These are phyloP conservation scores for Claviceps lovelessii DNA, from an alignment of 2,329 filamentous ascomycete genomes.

Conservation along the genomic window DNA sequence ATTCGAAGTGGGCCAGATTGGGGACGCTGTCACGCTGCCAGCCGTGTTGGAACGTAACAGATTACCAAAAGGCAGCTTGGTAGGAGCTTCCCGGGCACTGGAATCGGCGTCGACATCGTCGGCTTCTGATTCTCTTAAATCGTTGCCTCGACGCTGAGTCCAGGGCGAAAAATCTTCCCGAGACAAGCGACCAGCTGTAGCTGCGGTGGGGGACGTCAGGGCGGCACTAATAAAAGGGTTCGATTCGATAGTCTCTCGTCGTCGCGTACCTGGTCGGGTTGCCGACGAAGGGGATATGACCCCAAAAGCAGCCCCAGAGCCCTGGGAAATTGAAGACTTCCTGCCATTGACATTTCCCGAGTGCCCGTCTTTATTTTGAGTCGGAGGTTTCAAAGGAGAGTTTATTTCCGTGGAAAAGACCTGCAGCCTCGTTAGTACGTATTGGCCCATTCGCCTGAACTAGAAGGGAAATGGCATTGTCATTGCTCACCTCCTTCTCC, in stretches of 20 bases:
- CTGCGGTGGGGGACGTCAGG: conserved; percentile 46
- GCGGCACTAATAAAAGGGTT: conserved; percentile 41
- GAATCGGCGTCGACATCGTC: conserved; percentile 31
- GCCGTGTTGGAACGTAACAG: conserved; percentile 41
- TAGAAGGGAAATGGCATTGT: background rate
- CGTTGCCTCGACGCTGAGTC: conserved; percentile 39
- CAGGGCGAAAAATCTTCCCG: conserved; percentile 49
- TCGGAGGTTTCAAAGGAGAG: conserved; percentile 76
- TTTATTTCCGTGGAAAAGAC: conserved; percentile 79
- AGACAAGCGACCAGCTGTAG: conserved; percentile 39
- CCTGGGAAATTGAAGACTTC: conserved; percentile 71
- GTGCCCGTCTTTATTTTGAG: conserved; percentile 54
- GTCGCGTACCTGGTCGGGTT: conserved; percentile 59
- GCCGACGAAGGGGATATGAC: conserved; percentile 58
- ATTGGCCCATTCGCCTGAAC: background rate
- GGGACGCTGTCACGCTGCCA: conserved; percentile 30
- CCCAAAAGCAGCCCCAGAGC: conserved; percentile 48
- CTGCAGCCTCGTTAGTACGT: conserved; percentile 26
- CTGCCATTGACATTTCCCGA: conserved; percentile 50
- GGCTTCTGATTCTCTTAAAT: conserved; percentile 41
- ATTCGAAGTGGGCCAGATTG: conserved; percentile 32
- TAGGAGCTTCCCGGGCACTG: conserved; percentile 17
- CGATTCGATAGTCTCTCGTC: conserved; percentile 65
- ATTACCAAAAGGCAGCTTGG: conserved; percentile 27
- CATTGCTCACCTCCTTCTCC: conserved; percentile 40